Base-by-base conservation (phyloP, 2,329 filamentous ascomycete species). In the Samsoniella hepiali region DNA sequence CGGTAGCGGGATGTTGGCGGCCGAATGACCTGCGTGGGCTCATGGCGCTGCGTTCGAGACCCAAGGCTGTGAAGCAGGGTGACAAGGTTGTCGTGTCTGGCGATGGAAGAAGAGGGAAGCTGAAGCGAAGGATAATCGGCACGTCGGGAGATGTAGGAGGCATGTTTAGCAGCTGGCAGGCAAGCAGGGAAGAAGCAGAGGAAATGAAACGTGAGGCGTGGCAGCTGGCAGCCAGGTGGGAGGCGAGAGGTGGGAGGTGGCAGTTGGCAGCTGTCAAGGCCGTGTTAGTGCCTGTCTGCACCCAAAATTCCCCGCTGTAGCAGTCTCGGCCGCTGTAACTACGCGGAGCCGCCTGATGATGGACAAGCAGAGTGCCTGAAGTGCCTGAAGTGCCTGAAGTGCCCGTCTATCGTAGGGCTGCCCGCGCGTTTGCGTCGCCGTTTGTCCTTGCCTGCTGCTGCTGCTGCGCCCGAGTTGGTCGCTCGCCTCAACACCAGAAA, bases 1-100 rank as follows among this genome's bases (percentile, higher is more conserved):
- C 58, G 50, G 58, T 61, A 61, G 58, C 58, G 50, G 58, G 40
- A 54, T 22, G 40, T 38, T 61, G 55, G 50, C 40, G 58, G 58
- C 29, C 58, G 58, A 40, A 55, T 61, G 58, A 61, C 58, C 58
- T 54, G 50, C 58, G 58, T 38, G 31, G 58, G 47, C 10, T 45
- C 10, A 54, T 54, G 58, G 50, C 49, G 47, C 32, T 44, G 40
- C n/a, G 58, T 61, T 61, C 58, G 38, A 61, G 58, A 61, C 58
- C 58, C 58, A 11, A 47, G 58, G 49, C 17, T 38, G 50, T 36
- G 49, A 45, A 54, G 47, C 17, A 27, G 27, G 27, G 38, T 15
- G 58, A 61, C 47, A 44, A 61, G 58, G 49, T 60, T 60, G 38
- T 54, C 49, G 54, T 34, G 27, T 45, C 17, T 51, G 36, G 36